Conservation (phyloP, 116 monocot species). For the Dioscorea cayenensis region DNA sequence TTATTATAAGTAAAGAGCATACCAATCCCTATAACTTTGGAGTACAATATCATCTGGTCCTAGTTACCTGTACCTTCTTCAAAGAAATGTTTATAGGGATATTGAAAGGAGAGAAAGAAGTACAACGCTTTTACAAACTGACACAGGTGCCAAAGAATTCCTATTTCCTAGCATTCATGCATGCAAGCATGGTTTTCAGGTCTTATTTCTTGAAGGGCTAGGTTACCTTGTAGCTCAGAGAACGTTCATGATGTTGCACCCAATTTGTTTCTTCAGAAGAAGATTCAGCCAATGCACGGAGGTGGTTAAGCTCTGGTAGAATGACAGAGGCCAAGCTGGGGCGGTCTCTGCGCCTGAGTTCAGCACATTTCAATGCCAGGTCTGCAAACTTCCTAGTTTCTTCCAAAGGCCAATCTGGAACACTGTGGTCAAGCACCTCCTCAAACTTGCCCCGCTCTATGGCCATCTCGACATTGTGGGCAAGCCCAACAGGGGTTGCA, state of each 20-base stretch:
- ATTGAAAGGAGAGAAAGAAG: too few species aligned
- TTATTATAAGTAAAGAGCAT: background rate
- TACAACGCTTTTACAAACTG: too few species aligned
- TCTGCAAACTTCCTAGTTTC: conserved; percentile 36
- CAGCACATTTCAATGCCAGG: conserved; percentile 49
- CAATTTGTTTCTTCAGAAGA: background rate
- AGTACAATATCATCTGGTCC: background rate
- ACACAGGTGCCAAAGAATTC: too few species aligned
- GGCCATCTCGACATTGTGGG: conserved; percentile 36
- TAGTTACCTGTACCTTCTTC: background rate
- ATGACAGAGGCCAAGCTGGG: conserved; percentile 55
- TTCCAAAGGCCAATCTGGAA: conserved; percentile 57
- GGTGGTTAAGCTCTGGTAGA: conserved; percentile 43
- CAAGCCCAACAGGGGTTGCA: conserved; percentile 56
- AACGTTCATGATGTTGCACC: background rate
- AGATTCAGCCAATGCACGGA: conserved; percentile 23
- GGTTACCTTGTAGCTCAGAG: conserved; percentile 2
- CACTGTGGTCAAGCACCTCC: conserved; percentile 43
- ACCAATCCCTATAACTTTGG: background rate
- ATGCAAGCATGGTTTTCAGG: too few species aligned
- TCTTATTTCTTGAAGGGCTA: too few species aligned
- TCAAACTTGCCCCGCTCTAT: conserved; percentile 37
- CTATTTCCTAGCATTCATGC: too few species aligned
- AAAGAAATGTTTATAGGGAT: too few species aligned
- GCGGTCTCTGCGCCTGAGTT: conserved; percentile 62